Percentiles rank a stretch among this genome's conserved stretches.
Conservation (phyloP, 2,329 filamentous ascomycete genomes). For the Penicillium sp. region DNA sequence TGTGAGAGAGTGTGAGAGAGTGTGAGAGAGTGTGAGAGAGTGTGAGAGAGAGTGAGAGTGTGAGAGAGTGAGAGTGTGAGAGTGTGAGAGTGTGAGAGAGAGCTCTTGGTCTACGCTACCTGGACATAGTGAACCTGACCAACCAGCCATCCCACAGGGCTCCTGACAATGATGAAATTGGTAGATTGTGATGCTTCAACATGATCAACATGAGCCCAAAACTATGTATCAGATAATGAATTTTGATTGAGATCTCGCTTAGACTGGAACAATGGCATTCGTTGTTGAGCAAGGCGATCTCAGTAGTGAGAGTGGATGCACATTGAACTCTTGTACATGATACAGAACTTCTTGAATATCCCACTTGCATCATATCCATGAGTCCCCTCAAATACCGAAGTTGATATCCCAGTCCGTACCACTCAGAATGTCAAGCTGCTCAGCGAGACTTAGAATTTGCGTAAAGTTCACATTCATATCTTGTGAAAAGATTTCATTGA, state of each 20-base stretch:
- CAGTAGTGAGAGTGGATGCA: constrained; percentile 23
- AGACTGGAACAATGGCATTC: constrained; percentile 33
- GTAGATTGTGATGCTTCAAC: too few species aligned
- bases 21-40: too few species aligned
- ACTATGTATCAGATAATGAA: too few species aligned
- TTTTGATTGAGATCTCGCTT: constrained; percentile 1
- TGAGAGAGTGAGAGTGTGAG: too few species aligned
- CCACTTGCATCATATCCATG: background rate
- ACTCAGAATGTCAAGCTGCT: background rate
- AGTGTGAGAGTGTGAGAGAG: too few species aligned
- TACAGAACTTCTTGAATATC: background rate
- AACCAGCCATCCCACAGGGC: too few species aligned
- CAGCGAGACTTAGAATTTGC: background rate
- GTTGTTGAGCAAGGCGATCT: constrained; percentile 34
- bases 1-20: too few species aligned
- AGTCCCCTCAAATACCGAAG: background rate
- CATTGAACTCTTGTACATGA: constrained; percentile 11
- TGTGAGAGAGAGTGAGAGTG: too few species aligned
- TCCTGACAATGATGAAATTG: too few species aligned
- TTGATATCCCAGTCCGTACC: background rate
- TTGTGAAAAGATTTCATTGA: background rate
- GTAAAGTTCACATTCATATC: background rate
- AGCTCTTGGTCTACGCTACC: too few species aligned
- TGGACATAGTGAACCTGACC: too few species aligned
- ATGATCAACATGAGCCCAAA: too few species aligned